phyloP scores from a whole-genome alignment of 1,284 basidiomycete genomes.

The Paramarasmius palmivorus region DNA sequence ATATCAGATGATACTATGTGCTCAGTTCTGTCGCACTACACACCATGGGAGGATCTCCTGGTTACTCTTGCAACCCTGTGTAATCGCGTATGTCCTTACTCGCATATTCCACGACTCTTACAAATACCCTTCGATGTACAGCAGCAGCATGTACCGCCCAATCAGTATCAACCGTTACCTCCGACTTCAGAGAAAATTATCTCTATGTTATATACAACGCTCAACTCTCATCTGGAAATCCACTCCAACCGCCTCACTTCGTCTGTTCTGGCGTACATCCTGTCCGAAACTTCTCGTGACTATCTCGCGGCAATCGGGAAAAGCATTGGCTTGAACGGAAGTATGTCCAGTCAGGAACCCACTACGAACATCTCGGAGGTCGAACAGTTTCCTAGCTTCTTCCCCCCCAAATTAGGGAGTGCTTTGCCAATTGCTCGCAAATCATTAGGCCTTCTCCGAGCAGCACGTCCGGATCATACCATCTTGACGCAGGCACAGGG shows the following conservation, averaged over 20 bases:
- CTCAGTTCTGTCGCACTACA: constrained; percentile 54
- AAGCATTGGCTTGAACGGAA: constrained; percentile 56
- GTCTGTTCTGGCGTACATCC: constrained; percentile 61
- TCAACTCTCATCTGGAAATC: constrained; percentile 51
- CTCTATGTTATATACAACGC: constrained; percentile 53
- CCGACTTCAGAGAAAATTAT: constrained; percentile 49
- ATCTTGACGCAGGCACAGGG: constrained; percentile 37
- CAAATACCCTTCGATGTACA: constrained; percentile 22
- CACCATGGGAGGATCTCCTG: constrained; percentile 49
- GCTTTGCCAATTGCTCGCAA: constrained; percentile 62
- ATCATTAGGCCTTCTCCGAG: constrained; percentile 62
- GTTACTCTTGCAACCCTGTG: constrained; percentile 53
- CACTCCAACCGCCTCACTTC: constrained; percentile 45
- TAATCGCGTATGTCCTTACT: constrained; percentile 46
- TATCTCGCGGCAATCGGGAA: constrained; percentile 57
- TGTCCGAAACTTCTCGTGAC: constrained; percentile 59
- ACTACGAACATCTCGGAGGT: constrained; percentile 28
- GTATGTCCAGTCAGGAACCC: constrained; percentile 13
- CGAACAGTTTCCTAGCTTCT: constrained; percentile 58
- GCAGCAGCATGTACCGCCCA: constrained; percentile 39
- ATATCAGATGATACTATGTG: constrained; percentile 33
- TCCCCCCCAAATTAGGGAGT: constrained; percentile 47
- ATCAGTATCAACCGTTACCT: constrained; percentile 43
- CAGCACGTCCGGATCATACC: constrained; percentile 61
- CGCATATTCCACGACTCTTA: not conserved